These are phyloP conservation scores for Phanerochaete carnosa DNA, from an alignment of 768 basidiomycete genomes.

Conservation along the genomic window DNA sequence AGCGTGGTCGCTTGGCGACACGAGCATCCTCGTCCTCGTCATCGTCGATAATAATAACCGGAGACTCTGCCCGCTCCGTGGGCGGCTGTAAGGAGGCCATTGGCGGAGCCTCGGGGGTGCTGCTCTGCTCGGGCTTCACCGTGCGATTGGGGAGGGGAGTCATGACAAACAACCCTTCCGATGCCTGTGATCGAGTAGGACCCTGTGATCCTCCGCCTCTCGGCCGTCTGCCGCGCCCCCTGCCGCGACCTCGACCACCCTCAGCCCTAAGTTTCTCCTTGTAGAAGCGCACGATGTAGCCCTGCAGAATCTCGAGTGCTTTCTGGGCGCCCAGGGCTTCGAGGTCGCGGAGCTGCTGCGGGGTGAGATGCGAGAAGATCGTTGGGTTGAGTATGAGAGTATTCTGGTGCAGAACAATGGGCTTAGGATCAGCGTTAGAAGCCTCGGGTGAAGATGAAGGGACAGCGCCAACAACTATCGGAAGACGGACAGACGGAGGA, in stretches of 20 bases:
- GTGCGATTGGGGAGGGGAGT: conserved; percentile 33
- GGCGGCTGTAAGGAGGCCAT: conserved; percentile 13
- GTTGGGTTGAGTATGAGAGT: conserved; percentile 81
- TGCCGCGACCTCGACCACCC: conserved; percentile 26
- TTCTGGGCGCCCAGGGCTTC: conserved; percentile 80
- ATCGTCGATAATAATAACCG: conserved; percentile 52
- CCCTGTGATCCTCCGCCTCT: conserved; percentile 37
- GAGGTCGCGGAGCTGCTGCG: conserved; percentile 69
- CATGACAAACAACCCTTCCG: conserved; percentile 42
- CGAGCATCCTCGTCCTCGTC: conserved; percentile 41
- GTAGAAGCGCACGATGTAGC: conserved; percentile 79
- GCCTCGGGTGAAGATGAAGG: conserved; percentile 43
- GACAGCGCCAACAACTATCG: conserved; percentile 73
- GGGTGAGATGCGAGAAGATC: conserved; percentile 76
- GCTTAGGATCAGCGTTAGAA: conserved; percentile 35
- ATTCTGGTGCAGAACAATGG: conserved; percentile 83
- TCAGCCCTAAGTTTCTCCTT: conserved; percentile 65
- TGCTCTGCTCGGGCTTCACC: conserved; percentile 11
- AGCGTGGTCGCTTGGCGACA: conserved; percentile 45
- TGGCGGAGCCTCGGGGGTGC: conserved; percentile 14
- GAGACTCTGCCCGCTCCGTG: conserved; percentile 23
- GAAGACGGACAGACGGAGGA: conserved; percentile 55
- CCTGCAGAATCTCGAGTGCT: conserved; percentile 77
- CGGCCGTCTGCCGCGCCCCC: conserved; percentile 41
- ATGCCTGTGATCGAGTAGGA: conserved; percentile 15